Conservation (phyloP, 768 basidiomycete genomes). For the Serendipita indica region DNA sequence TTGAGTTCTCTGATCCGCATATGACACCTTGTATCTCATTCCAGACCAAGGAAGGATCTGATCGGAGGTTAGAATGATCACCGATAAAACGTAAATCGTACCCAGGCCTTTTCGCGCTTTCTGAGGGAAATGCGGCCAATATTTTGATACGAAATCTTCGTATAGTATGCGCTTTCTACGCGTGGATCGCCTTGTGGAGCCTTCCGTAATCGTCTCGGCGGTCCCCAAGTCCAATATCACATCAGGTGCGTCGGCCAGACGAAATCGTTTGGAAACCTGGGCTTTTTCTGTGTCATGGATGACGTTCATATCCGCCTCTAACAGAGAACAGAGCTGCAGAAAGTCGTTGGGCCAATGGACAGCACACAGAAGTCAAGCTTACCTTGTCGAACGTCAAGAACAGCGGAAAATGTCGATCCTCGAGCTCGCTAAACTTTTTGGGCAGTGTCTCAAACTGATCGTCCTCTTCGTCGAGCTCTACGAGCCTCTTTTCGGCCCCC, state of each 20-base stretch:
- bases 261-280: constrained; percentile 2
- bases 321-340: constrained; percentile 31
- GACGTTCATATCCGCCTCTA: constrained; percentile 32
- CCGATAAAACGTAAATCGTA: constrained; percentile 18
- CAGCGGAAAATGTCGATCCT: constrained; percentile 50
- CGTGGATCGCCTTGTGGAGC: constrained; percentile 14
- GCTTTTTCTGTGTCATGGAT: constrained; percentile 2
- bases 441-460: constrained; percentile 34
- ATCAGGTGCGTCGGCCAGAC: neutral
- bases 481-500: constrained; percentile 19
- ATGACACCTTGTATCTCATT: constrained; percentile 52
- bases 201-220: neutral
- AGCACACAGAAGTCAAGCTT: constrained; percentile 14
- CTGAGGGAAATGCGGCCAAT: constrained; percentile 48
- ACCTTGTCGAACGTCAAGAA: constrained; percentile 55
- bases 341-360: neutral
- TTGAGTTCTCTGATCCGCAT: constrained; percentile 47
- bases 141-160: constrained; percentile 31
- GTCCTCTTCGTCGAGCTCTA: constrained; percentile 31
- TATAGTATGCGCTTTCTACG: constrained; percentile 25
- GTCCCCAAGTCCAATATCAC: constrained; percentile 7
- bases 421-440: constrained; percentile 36
- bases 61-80: neutral
- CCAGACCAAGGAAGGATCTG: constrained; percentile 49
- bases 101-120: constrained; percentile 38